Base-by-base conservation (phyloP, 345 rosid species). In the Cardamine resedifolia region DNA sequence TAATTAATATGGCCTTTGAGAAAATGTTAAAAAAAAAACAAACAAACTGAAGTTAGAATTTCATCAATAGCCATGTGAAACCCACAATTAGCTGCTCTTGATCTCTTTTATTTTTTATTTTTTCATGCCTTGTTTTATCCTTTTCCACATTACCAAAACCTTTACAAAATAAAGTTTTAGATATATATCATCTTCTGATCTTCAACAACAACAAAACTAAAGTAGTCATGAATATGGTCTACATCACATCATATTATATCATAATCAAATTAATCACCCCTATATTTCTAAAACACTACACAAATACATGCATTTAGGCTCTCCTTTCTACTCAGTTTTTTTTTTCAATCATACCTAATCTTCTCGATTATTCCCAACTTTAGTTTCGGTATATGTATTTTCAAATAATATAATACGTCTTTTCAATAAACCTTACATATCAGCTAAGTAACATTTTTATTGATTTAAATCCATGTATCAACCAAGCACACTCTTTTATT, bases 291-390 rank as follows among this genome's bases (percentile, higher is more conserved):
- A 70, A 70, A 23, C 53, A 45, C 47, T 0, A 64, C 47, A 64
- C 76, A 65, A 69, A 77, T 67, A 33, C 73, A 77, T 66, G 80
- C 80, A 77, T 77, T 82, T 82, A 75, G 67, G n/a, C 50, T 81
- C 52, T 26, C 74, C 24, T 78, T 82, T 67, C 59, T 75, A 39
- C 60, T 34, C 44, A 6, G 4, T 28, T 7, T 66, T 26, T 66
- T 58, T 48, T 39, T 56, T 72, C 77, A 75, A 76, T 77, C 77
- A 71, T 52, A 75, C 76, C 84, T 68, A 80, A 74, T 62, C 72
- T 73, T 71, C 50, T 69, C 9, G 56, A 23, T 26, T 18, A 66
- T 72, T 53, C 23, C 60, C 34, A 50, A 12, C 74, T 43, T 72
- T 66, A 45, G 8, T 62, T 76, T 56, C 49, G 19, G 9, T 51